Conservation (phyloP, 352 stramenopile species). For the Peronospora destructor region DNA sequence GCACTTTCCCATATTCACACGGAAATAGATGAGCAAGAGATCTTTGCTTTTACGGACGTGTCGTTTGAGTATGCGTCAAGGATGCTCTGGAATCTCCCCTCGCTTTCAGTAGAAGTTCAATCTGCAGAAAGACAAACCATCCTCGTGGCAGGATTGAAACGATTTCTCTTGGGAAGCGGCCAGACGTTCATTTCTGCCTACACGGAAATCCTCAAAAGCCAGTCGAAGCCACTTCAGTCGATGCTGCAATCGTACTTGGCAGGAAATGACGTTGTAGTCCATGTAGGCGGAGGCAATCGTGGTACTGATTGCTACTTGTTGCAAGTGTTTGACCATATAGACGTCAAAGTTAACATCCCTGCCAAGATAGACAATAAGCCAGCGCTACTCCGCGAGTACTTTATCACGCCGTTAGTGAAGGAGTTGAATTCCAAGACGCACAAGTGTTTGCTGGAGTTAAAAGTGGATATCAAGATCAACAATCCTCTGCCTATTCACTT, state of each 20-base stretch:
- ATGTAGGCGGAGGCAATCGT: constrained; percentile 46
- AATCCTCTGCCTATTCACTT: constrained; percentile 78
- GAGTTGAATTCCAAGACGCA: constrained; percentile 64
- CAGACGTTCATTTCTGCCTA: constrained; percentile 78
- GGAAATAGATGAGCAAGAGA: constrained; percentile 42
- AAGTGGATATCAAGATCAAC: constrained; percentile 66
- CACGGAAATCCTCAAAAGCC: constrained; percentile 53
- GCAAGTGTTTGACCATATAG: constrained; percentile 55
- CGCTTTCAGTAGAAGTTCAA: constrained; percentile 50
- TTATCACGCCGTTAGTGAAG: constrained; percentile 55
- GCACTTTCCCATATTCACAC: constrained; percentile 65
- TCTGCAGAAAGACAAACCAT: constrained; percentile 37
- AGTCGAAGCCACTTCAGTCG: constrained; percentile 53
- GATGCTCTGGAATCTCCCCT: constrained; percentile 71
- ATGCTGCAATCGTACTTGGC: constrained; percentile 69
- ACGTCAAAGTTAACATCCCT: constrained; percentile 53
- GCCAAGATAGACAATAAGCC: constrained; percentile 69
- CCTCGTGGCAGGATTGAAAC: constrained; percentile 59
- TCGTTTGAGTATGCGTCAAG: constrained; percentile 56
- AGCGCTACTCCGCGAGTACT: constrained; percentile 56
- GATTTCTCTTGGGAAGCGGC: constrained; percentile 57
- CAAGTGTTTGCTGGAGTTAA: constrained; percentile 62
- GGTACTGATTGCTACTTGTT: constrained; percentile 55
- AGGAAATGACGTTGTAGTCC: constrained; percentile 52
- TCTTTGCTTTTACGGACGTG: constrained; percentile 80